phyloP scores from a whole-genome alignment of 768 basidiomycete genomes.

The Hericium rajendrae region DNA sequence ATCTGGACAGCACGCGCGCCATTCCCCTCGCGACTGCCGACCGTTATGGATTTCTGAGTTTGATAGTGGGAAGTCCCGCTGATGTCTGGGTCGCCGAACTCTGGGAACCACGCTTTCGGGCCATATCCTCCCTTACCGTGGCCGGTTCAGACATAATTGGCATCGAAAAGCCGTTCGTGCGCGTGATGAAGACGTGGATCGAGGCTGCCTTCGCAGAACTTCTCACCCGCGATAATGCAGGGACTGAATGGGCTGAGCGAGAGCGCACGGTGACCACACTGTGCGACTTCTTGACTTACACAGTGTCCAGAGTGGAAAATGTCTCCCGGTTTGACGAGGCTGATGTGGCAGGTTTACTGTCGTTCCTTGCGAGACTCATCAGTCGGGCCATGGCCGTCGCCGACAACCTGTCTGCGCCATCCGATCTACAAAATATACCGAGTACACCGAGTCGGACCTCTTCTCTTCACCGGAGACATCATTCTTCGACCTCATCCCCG shows the following conservation, averaged over 20 bases:
- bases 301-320: constrained; percentile 42
- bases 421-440: background rate
- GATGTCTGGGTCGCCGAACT: constrained; percentile 54
- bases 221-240: constrained; percentile 22
- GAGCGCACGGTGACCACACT: constrained; percentile 57
- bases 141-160: constrained; percentile 53
- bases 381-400: constrained; percentile 36
- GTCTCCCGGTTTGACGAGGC: constrained; percentile 53
- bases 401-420: constrained; percentile 9
- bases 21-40: constrained; percentile 42
- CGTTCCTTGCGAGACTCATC: constrained; percentile 52
- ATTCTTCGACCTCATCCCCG: constrained; percentile 49
- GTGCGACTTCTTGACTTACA: constrained; percentile 43
- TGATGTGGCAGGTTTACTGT: constrained; percentile 44
- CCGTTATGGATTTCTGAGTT: constrained; percentile 50
- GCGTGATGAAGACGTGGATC: constrained; percentile 56
- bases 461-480: constrained; percentile 43
- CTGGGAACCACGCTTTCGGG: constrained; percentile 64
- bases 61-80: constrained; percentile 38
- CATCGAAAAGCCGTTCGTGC: constrained; percentile 48
- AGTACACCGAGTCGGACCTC: too few relatives aligned
- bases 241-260: constrained; percentile 38
- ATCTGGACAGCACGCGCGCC: constrained; percentile 51
- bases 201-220: constrained; percentile 49
- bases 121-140: constrained; percentile 53